Evolutionary conservation across 1,284 basidiomycete genomes (phyloP), one percentile per base, ranked within the genome.

Genomic region (Malassezia sympodialis): DNA sequence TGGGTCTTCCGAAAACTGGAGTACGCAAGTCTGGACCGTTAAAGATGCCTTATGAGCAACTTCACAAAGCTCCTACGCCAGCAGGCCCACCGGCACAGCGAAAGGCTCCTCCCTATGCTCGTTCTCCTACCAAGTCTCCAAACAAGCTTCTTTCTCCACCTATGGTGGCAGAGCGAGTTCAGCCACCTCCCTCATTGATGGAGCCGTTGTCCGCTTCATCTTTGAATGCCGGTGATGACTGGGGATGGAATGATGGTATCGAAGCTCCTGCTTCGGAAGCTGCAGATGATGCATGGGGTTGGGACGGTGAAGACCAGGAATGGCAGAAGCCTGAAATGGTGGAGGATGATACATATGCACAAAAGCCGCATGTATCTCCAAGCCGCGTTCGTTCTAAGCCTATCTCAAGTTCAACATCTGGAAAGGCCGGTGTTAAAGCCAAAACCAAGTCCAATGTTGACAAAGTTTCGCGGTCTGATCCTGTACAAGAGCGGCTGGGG

Each of bases 401-500:
- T 32, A 11, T 15, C 14, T 11, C 31, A 8, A 12, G 31, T 3
- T 12, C 31, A 7, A 8, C 31, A 4, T 8, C 11, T 6, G 23
- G 40, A 24, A n/a, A 10, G 8, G 23, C 15, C 21, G 40, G 39
- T 37, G 41, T 24, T 44, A 49, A 12, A 31, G 49, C 30, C n/a
- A 4, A 19, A 14, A 50, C n/a, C 15, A 41, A 23, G 28, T 23
- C 43, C 34, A 17, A 37, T 23, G 4, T 19, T 17, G 19, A 14
- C 39, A n/a, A n/a, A 39, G 26, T 30, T n/a, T n/a, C 17, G 15
- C 19, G 35, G 4, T 8, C 17, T 8, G 69, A 72, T 42, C 61
- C 63, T 37, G 51, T 63, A 28, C 61, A 69, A 43, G 63, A 71
- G 14, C 62, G 63, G 30, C 53, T 59, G 15, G 44, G 49, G n/a